Conservation (phyloP, 495 filamentous ascomycete species). For the Hypoxylon crocopeplum region DNA sequence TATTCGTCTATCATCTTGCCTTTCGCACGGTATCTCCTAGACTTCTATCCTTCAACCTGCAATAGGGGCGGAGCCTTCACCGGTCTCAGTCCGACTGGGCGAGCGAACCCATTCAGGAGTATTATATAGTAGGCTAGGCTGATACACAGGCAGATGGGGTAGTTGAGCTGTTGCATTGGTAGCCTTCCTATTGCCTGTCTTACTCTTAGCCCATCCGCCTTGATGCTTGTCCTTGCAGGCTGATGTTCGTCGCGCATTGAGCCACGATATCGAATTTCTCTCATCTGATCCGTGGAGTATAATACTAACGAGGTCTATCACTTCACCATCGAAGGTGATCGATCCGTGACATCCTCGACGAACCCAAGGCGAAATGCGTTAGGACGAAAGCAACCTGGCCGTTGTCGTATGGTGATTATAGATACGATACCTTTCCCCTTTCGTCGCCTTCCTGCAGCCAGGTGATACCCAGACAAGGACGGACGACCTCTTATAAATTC, state of each 20-base stretch:
- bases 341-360: slow-evolving; percentile 15
- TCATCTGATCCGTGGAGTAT: slow-evolving; percentile 19
- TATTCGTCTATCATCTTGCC: slow-evolving; percentile 1
- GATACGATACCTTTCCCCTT: slow-evolving; percentile 34
- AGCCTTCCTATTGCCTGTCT: slow-evolving; percentile 5
- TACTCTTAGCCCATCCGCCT: neutral
- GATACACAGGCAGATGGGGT: slow-evolving; percentile 1
- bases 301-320: slow-evolving; percentile 4
- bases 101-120: neutral
- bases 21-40: slow-evolving; percentile 3
- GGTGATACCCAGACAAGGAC: slow-evolving; percentile 26
- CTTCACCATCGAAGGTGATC: slow-evolving; percentile 7
- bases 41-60: neutral
- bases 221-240: slow-evolving; percentile 4
- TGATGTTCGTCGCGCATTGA: slow-evolving; percentile 12
- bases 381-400: slow-evolving; percentile 27
- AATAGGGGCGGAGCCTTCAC: neutral
- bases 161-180: neutral
- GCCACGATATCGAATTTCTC: slow-evolving; percentile 17
- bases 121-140: neutral
- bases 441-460: slow-evolving; percentile 31
- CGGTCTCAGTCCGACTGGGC: slow-evolving; percentile 22
- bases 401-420: slow-evolving; percentile 29
- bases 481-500: slow-evolving; percentile 9
- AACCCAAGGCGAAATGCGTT: neutral